Percentiles rank a stretch among this genome's conserved stretches.
Conservation (phyloP, 306 rosid species). For the Prunus campanulata region DNA sequence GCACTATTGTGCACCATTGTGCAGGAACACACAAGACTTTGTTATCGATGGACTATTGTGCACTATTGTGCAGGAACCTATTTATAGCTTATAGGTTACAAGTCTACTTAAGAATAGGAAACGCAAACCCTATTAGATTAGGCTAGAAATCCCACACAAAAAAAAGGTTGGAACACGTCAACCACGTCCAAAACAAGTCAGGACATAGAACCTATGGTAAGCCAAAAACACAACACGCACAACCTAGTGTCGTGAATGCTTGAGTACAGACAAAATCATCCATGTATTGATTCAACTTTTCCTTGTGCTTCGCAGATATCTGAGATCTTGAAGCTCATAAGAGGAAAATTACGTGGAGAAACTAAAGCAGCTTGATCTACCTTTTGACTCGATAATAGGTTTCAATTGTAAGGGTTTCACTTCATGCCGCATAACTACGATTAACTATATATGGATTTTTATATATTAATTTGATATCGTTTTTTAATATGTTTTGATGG, state of each 20-base stretch:
- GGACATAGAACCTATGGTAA: no score
- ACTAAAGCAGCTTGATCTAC: conserved; percentile 38
- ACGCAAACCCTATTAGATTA: no score
- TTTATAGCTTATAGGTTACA: no score
- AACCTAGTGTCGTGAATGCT: neutral
- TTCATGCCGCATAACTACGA: neutral
- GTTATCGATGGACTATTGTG: no score
- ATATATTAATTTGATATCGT: neutral
- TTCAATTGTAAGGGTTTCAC: conserved; percentile 1
- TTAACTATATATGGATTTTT: neutral
- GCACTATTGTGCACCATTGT: no score
- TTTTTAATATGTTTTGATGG: neutral
- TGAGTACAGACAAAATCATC: neutral
- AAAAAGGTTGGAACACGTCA: no score
- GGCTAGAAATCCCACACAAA: no score
- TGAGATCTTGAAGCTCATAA: conserved; percentile 75
- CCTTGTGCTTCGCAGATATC: conserved; percentile 47
- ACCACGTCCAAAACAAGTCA: no score
- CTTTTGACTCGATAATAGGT: conserved; percentile 36
- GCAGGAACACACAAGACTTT: no score
- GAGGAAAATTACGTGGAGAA: conserved; percentile 57
- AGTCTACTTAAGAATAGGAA: no score
- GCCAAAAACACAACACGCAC: no score
- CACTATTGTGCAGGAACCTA: no score
- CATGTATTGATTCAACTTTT: neutral